Evolutionary conservation across 306 rosid genomes (phyloP), one percentile per base, ranked within the genome.

Genomic region (Vigna mungo): DNA sequence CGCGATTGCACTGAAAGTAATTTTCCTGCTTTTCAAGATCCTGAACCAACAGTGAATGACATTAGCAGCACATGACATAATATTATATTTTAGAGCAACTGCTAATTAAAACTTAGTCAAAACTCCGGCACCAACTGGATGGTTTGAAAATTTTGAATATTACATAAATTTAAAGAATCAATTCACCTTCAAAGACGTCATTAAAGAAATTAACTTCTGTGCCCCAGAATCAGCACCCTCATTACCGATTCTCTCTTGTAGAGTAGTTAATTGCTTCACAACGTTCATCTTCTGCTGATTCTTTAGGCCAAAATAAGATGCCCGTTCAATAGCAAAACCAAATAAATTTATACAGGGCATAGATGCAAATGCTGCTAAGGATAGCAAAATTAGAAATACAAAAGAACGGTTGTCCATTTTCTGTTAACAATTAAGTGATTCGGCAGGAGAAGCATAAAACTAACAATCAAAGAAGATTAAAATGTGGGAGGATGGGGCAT

Each of bases 21-120:
- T 62, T 80, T 75, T 88, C 92, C 88, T 87, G 84, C 88, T 69
- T 77, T 66, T 91, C 91, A 68, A 88, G 89, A 72, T 86, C 88
- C 98, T 95, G 82, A 78, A 83, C 74, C 25, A 76, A 78, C 47
- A 76, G 71, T 58, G 66, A 56, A 61, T 62, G 58, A 36, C 55
- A 60, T 60, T 58, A 84, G 64, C 59, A 75, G 64, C 58, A 65
- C 39, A 75, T 70, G 46, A 65, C 39, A 41, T 64, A 64, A 72
- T 55, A 62, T 54, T 62, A 54, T 30, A 56, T 34, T 69, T 65
- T 15, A 16, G 21, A 13, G 44, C 41, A 32, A 77, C 10, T 46
- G 43, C 21, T 15, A 30, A 84, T 25, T 64, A 27, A 27, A 51
- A 67, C 10, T 3, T 68, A 59, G 4, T 39, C 34, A 68, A 44